Base-by-base conservation (phyloP, 495 filamentous ascomycete genomes). In the Trichodelitschia bisporula region DNA sequence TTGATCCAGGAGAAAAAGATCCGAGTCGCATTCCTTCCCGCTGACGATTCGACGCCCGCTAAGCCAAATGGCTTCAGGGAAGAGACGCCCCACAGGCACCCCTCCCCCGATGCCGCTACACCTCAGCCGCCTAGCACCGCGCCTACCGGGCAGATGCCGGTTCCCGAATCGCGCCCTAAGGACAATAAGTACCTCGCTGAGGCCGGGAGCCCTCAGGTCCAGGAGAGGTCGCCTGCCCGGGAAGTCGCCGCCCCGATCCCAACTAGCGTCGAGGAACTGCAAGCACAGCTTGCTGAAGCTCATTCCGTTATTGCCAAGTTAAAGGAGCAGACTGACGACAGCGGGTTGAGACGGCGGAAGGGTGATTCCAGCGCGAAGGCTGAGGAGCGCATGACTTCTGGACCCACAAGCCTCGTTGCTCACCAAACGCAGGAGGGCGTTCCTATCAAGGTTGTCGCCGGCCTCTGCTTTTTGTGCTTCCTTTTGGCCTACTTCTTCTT, bases 401-500 rank as follows among this genome's bases (percentile, higher is more conserved):
- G 51, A 4, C 47, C 49, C 14, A 55, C 62, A 25, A 52, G 59
- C 3, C 50, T 62, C 35, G 56, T 60, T 24, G 38, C 59, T 24
- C 59, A 61, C 41, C 65, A 72, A 35, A 50, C 58, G 35, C 55
- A 64, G 9, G 58, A 69, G 18, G 83, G 84, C 16, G 80, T 97
- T n/a, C 71, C 86, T 0, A 62, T 97, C 26, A 72, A 82, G 49
- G 62, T 78, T 30, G 74, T 74, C 31, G 86, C 86, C 15, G 59
- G 58, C 10, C 55, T 97, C 29, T 95, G 86, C 43, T 57, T 97
- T 49, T 36, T 84, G 34, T 72, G 77, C 54, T 97, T 97, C 55
- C 54, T 97, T 47, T 59, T 95, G 41, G 89, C 77, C 2, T 97
- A 91, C 50, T 62, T 92, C 42, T 77, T 97, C 52, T 95, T 95